phyloP scores from a whole-genome alignment of 2,329 filamentous ascomycete genomes.

The Huntiella savannae region DNA sequence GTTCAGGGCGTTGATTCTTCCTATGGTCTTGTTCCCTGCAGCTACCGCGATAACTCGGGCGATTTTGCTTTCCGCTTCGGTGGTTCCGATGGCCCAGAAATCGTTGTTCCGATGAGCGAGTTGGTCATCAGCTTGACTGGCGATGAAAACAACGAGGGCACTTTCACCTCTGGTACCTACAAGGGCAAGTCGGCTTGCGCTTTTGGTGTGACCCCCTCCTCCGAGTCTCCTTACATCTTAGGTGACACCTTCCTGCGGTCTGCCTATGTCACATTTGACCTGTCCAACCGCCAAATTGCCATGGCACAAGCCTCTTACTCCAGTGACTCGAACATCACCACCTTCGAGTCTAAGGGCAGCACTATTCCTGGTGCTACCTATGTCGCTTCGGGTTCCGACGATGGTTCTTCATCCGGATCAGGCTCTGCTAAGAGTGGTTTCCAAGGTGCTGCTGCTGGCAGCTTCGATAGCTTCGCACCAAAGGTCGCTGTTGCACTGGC shows the following conservation, averaged over 20 bases:
- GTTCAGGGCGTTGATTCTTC: conserved; percentile 13
- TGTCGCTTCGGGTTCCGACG: neutral
- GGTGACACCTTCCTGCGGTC: conserved; percentile 41
- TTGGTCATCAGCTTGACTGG: conserved; percentile 29
- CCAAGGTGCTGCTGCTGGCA: neutral
- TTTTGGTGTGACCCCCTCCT: conserved; percentile 37
- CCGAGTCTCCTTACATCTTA: conserved; percentile 25
- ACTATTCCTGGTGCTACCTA: conserved; percentile 21
- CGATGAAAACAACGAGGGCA: conserved; percentile 12
- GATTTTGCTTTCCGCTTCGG: conserved; percentile 36
- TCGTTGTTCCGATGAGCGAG: conserved; percentile 36
- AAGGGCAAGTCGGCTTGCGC: conserved; percentile 28
- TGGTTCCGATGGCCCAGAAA: conserved; percentile 27
- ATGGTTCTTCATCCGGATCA: neutral
- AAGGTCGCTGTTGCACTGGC: neutral
- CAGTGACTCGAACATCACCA: conserved; percentile 28
- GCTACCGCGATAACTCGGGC: conserved; percentile 24
- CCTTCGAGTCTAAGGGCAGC: conserved; percentile 30
- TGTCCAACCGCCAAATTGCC: conserved; percentile 36
- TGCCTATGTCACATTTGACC: conserved; percentile 40
- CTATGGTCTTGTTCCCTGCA: conserved; percentile 31
- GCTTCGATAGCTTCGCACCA: neutral
- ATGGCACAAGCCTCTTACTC: conserved; percentile 38
- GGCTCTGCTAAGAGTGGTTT: conserved; percentile 8
- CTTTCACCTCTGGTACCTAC: conserved; percentile 22